Conservation (phyloP, 192 early-diverging fungal species). For the Backusella circina region DNA sequence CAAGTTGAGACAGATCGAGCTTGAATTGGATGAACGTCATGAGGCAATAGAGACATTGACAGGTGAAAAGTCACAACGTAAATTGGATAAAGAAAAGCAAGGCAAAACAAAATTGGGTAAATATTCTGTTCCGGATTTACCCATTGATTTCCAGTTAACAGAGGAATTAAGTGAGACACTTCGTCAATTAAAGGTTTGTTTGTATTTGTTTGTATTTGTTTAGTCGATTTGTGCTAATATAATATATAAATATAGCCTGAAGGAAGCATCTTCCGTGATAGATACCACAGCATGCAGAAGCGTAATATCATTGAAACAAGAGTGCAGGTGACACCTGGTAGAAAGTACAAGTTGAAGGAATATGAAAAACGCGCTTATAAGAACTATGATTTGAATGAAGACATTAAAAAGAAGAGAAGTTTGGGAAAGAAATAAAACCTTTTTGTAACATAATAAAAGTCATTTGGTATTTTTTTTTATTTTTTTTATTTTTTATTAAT, state of each 20-base stretch:
- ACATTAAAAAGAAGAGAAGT: constrained; percentile 11
- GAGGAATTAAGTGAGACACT: constrained; percentile 54
- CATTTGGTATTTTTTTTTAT: background rate
- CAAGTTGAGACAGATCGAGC: constrained; percentile 45
- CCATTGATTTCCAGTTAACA: constrained; percentile 42
- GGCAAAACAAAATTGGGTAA: constrained; percentile 20
- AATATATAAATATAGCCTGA: constrained; percentile 43
- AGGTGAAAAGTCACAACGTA: constrained; percentile 26
- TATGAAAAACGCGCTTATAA: constrained; percentile 54
- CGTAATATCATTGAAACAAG: constrained; percentile 55
- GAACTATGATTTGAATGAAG: constrained; percentile 37
- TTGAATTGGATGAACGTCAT: constrained; percentile 37
- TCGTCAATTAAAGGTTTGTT: constrained; percentile 35
- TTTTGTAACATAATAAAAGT: background rate
- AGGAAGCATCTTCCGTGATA: constrained; percentile 55
- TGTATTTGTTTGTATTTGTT: background rate
- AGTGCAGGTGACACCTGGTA: constrained; percentile 36
- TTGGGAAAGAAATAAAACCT: background rate
- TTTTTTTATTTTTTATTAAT: background rate
- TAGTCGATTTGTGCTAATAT: background rate
- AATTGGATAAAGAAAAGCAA: constrained; percentile 39
- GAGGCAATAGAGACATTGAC: constrained; percentile 31
- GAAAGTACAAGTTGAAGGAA: constrained; percentile 49
- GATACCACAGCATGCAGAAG: constrained; percentile 49
- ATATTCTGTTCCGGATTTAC: constrained; percentile 23